These are phyloP conservation scores for Ilyonectria sp. DNA, from an alignment of 2,329 filamentous ascomycete species.

Conservation along the genomic window DNA sequence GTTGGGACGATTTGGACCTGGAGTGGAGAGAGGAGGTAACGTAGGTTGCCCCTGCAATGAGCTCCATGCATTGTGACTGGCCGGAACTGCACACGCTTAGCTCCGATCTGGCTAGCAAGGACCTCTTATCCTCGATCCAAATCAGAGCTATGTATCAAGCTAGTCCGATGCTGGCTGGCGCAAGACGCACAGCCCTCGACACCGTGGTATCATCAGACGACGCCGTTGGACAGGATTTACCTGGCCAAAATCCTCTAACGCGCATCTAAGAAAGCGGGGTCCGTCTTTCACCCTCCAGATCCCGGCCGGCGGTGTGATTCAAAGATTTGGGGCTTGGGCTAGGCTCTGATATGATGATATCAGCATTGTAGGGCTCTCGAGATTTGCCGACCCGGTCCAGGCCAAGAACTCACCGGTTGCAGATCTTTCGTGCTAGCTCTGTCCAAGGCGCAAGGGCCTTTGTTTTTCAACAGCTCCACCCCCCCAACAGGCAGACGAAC, in stretches of 20 bases:
- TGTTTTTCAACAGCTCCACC: neutral
- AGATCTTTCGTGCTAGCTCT: too few relatives aligned
- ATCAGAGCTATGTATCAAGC: slow-evolving; percentile 11
- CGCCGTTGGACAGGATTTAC: too few relatives aligned
- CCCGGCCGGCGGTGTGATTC: slow-evolving; percentile 11
- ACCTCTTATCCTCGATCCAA: neutral
- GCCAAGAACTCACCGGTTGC: neutral
- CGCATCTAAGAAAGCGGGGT: slow-evolving; percentile 10
- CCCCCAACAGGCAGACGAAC: too few relatives aligned
- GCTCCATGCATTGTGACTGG: too few relatives aligned
- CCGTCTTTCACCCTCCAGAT: slow-evolving; percentile 8
- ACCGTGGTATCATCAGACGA: too few relatives aligned
- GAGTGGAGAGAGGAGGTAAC: neutral
- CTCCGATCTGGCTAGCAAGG: slow-evolving; percentile 10
- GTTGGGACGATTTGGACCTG: slow-evolving; percentile 9
- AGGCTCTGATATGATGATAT: neutral
- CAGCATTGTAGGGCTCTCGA: slow-evolving; percentile 3
- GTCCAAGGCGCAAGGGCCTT: neutral
- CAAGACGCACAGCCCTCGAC: too few relatives aligned
- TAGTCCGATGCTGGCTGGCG: neutral
- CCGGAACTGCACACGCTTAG: slow-evolving; percentile 2
- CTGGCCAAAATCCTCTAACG: too few relatives aligned
- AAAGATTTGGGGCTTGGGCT: neutral
- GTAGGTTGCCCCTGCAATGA: too few relatives aligned
- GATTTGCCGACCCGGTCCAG: neutral